Evolutionary conservation across 169 alveolate species (phyloP), one percentile per base, ranked within the genome.

Genomic region (Plasmodium fragile): DNA sequence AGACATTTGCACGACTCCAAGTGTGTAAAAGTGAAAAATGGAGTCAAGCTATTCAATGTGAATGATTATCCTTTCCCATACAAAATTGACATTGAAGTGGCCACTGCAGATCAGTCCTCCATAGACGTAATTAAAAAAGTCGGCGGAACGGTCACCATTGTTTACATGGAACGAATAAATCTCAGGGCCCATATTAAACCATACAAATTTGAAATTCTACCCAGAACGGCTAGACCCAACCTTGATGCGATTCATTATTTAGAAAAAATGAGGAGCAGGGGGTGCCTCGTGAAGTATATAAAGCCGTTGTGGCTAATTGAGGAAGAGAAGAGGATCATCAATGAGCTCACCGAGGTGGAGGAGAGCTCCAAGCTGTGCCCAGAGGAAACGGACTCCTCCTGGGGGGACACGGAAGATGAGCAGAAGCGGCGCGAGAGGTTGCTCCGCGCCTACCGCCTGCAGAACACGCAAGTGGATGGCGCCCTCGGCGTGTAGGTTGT

Each of bases 51-150:
- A 7, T 97, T 96, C 95, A 97, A 97, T 59, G 97, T 96, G 80
- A 97, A 97, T 92, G 98, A 96, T 82, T 97, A 97, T 83, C 99
- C 99, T 6, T 97, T 97, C 84, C 99, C 99, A 4, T 97, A 97
- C 94, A 97, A 97, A 82, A 96, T 97, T 52, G 96, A 96, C 82
- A 97, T 97, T 25, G 98, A 96, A 92, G 98, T 97, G 22, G 96
- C 98, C 0, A 95, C 97, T 16, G 97, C 98, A 13, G 99, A 97
- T 71, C 99, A 97, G 92, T 97, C 98, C 39, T 95, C 98, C 73
- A 95, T 97, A 0, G 98, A 97, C 39, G 98, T 96, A 10, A 96
- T 97, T 49, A 95, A 95, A 71, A 94, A 97, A 8, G 98, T 97
- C 8, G 99, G 98, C 0, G 98, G 97, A 1, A 90, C 95, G 8